These are phyloP conservation scores for Jamesozyma rosinii DNA, from an alignment of 805 yeast species.

Conservation along the genomic window DNA sequence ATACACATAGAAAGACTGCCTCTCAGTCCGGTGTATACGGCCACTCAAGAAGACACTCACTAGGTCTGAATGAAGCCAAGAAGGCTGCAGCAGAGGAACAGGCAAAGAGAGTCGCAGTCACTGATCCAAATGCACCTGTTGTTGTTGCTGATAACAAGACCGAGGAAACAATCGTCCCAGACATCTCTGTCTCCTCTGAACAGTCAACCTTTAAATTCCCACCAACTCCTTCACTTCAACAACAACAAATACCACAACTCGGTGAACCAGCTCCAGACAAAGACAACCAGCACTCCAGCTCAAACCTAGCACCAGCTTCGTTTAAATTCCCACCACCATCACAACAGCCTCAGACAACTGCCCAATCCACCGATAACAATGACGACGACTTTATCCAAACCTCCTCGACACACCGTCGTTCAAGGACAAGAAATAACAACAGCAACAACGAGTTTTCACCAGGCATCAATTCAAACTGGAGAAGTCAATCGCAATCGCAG, in stretches of 20 bases:
- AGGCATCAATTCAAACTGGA: slow-evolving; percentile 56
- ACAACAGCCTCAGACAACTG: slow-evolving; percentile 1
- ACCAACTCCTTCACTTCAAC: slow-evolving; percentile 24
- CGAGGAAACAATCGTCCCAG: slow-evolving; percentile 8
- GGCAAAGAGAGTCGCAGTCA: slow-evolving; percentile 45
- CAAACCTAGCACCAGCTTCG: slow-evolving; percentile 34
- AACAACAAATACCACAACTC: slow-evolving; percentile 1
- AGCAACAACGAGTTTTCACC: slow-evolving; percentile 11
- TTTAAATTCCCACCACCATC: slow-evolving; percentile 57
- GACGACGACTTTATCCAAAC: slow-evolving; percentile 26
- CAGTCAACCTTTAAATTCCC: slow-evolving; percentile 26
- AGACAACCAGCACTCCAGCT: slow-evolving; percentile 16
- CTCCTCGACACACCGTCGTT: slow-evolving; percentile 25
- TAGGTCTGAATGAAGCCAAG: slow-evolving; percentile 86
- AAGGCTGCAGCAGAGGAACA: slow-evolving; percentile 92
- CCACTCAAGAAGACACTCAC: slow-evolving; percentile 83
- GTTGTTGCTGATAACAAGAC: slow-evolving; percentile 12
- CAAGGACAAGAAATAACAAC: slow-evolving; percentile 21
- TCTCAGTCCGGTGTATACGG: slow-evolving; percentile 46
- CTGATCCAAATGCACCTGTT: background rate
- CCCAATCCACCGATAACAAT: slow-evolving; percentile 5
- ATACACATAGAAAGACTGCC: slow-evolving; percentile 42
- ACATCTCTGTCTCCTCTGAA: slow-evolving; percentile 5
- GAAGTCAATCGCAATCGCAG: slow-evolving; percentile 41
- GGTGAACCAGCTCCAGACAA: background rate